Percentiles rank a stretch among this genome's conserved stretches.
Evolutionary conservation across 352 stramenopile genomes (phyloP).

Genomic region (Blastocystis sp.): DNA sequence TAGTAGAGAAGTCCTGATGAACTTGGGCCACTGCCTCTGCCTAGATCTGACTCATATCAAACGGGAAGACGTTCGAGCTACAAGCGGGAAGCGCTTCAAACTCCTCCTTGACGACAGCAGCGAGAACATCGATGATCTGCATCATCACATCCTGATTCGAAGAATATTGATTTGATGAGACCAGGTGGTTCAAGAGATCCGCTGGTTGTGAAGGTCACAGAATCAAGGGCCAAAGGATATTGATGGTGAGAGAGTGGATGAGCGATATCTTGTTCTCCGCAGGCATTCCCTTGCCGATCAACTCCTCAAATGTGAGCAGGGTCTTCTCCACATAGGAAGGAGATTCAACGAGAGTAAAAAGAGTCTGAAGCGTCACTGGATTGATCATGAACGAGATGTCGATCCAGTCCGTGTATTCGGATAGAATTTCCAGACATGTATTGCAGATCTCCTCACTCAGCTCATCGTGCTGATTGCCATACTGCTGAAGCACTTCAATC

Average conservation of each 20-base stretch:
- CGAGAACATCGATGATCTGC: neutral
- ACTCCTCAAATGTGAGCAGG: conserved; percentile 34
- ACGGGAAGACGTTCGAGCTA: neutral
- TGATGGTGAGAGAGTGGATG: neutral
- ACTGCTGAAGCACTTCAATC: conserved; percentile 57
- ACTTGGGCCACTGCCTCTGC: neutral
- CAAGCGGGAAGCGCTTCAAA: neutral
- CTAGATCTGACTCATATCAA: neutral
- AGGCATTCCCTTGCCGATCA: conserved; percentile 37
- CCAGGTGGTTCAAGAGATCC: neutral
- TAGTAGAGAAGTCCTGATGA: neutral
- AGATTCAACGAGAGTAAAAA: neutral
- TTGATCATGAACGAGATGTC: conserved; percentile 47
- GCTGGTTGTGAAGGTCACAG: neutral
- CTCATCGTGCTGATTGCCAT: neutral
- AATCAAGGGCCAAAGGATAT: neutral
- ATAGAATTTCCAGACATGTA: conserved; percentile 1
- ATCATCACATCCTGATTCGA: conserved; percentile 21
- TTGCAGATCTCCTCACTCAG: conserved; percentile 43
- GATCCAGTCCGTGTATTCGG: conserved; percentile 50
- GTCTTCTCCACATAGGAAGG: conserved; percentile 17
- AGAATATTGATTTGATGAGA: neutral
- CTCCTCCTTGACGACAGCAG: conserved; percentile 19
- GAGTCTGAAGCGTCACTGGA: neutral
- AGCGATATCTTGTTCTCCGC: conserved; percentile 11